A percentile compares a stretch with the other conserved stretches of the same genome.
phyloP scores from a whole-genome alignment of 1,139 yeast species.

The Kazachstania sp. region DNA sequence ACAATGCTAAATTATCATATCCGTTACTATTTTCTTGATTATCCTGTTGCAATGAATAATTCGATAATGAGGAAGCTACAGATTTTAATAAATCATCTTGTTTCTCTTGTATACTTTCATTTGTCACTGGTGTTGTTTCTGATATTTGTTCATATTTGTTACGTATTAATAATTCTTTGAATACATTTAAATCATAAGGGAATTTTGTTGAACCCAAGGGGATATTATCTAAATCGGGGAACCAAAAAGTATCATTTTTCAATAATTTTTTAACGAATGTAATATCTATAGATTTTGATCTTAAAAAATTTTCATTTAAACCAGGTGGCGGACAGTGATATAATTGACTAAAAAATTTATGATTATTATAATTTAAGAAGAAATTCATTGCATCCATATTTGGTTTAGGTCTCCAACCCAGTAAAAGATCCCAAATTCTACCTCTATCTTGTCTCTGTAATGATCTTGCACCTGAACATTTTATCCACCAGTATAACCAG shows the following conservation, averaged over 20 bases:
- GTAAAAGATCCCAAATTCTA: conserved; percentile 75
- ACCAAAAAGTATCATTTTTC: conserved; percentile 31
- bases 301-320: conserved; percentile 7
- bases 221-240: conserved; percentile 29
- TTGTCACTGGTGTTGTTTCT: neutral
- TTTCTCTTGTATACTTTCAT: neutral
- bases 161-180: conserved; percentile 23
- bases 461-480: conserved; percentile 84
- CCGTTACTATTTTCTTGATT: conserved; percentile 8
- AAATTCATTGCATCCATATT: conserved; percentile 27
- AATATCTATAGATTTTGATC: conserved; percentile 7
- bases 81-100: neutral
- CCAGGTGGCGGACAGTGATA: conserved; percentile 11
- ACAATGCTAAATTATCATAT: conserved; percentile 7
- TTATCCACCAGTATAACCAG: conserved; percentile 94
- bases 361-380: conserved; percentile 32
- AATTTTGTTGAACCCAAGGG: conserved; percentile 22
- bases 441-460: conserved; percentile 79
- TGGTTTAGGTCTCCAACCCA: conserved; percentile 62
- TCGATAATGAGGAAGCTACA: neutral
- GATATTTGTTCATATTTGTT: conserved; percentile 18
- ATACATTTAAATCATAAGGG: conserved; percentile 24
- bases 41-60: neutral
- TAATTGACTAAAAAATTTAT: conserved; percentile 24
- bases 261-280: conserved; percentile 2